Conservation (phyloP, 208 protist species). For the Vickermania ingenoplastis region DNA sequence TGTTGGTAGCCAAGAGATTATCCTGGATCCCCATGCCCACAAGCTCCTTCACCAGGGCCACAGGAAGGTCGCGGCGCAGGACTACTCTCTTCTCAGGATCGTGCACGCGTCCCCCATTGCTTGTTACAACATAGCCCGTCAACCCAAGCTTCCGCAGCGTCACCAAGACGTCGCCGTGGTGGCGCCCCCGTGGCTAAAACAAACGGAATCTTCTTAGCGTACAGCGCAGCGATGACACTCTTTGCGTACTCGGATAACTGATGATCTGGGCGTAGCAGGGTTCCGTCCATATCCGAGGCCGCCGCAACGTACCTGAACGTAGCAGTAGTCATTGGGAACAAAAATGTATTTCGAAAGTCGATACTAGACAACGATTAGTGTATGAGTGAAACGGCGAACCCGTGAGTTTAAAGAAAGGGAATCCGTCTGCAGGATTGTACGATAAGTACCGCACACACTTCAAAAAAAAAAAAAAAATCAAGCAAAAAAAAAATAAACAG, state of each 20-base stretch:
- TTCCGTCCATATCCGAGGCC: slow-evolving; percentile 48
- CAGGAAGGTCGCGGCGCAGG: slow-evolving; percentile 23
- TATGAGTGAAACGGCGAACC: too few relatives aligned
- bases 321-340: neutral
- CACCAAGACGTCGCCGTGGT: slow-evolving; percentile 29
- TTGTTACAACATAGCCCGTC: slow-evolving; percentile 6
- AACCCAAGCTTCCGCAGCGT: slow-evolving; percentile 19
- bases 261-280: slow-evolving; percentile 25
- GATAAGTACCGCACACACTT: too few relatives aligned
- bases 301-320: slow-evolving; percentile 9
- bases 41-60: slow-evolving; percentile 16
- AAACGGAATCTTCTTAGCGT: slow-evolving; percentile 15
- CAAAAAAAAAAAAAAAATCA: too few relatives aligned
- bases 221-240: slow-evolving; percentile 12
- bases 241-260: slow-evolving; percentile 14
- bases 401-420: too few relatives aligned
- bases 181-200: slow-evolving; percentile 41
- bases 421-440: too few relatives aligned
- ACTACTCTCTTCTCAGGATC: slow-evolving; percentile 17
- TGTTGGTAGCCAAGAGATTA: slow-evolving; percentile 15
- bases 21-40: slow-evolving; percentile 10
- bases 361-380: too few relatives aligned
- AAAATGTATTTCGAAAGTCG: too few relatives aligned
- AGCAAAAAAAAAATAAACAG: too few relatives aligned
- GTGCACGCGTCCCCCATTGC: slow-evolving; percentile 26